Evolutionary conservation across 257 asterid species (phyloP).

Genomic region (Nicotiana undulata): DNA sequence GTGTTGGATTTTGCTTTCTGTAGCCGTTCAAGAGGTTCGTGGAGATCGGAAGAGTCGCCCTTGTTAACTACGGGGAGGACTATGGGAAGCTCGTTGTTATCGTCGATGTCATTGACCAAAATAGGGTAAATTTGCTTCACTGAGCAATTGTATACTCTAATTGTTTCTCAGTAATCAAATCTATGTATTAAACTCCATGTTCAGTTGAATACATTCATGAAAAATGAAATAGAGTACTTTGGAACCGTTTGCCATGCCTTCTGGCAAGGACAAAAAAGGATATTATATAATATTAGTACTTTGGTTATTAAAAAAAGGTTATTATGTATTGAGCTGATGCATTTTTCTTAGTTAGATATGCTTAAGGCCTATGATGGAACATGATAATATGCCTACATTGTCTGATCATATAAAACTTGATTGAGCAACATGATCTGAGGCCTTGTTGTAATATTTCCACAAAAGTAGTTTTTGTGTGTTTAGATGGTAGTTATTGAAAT

Average conservation of each 20-base stretch:
- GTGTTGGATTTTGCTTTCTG: background rate
- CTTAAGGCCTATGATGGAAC: slow-evolving; percentile 7
- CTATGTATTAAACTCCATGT: background rate
- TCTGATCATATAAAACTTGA: slow-evolving; percentile 6
- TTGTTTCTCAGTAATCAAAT: background rate
- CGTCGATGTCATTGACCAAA: slow-evolving; percentile 1
- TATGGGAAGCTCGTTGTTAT: slow-evolving; percentile 65
- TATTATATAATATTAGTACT: no score
- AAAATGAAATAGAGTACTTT: background rate
- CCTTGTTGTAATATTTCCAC: background rate
- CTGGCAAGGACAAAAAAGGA: background rate
- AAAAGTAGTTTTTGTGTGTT: background rate
- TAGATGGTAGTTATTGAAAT: background rate
- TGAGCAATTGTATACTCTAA: background rate
- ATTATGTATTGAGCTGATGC: no score
- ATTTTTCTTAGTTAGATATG: background rate
- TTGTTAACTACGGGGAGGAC: slow-evolving; percentile 80
- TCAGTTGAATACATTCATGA: background rate
- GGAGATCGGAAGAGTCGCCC: slow-evolving; percentile 88
- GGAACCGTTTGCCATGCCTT: background rate
- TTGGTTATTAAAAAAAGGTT: no score
- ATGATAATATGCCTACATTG: slow-evolving; percentile 5
- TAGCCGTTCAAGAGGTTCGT: slow-evolving; percentile 97
- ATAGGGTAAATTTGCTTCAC: background rate
- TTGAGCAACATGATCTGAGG: slow-evolving; percentile 6